Percentiles rank a stretch among this genome's conserved stretches.
Conservation (phyloP, 2,329 filamentous ascomycete species). For the Pseudopithomyces chartarum region DNA sequence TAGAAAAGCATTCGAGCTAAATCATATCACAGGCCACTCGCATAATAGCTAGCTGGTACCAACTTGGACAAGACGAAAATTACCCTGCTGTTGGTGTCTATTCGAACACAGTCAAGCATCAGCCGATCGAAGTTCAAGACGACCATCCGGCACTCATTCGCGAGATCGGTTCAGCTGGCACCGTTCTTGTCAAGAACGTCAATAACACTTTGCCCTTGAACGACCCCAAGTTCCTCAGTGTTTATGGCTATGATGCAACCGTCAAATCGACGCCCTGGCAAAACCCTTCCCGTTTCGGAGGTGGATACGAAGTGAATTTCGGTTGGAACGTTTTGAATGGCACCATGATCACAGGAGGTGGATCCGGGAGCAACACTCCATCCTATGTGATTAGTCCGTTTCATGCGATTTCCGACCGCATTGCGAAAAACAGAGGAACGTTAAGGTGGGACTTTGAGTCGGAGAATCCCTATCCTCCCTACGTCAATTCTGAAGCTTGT, state of each 20-base stretch:
- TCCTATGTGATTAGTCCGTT: slow-evolving; percentile 49
- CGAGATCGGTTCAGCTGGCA: slow-evolving; percentile 48
- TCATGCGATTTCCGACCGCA: slow-evolving; percentile 43
- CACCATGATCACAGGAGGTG: slow-evolving; percentile 51
- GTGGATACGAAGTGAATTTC: slow-evolving; percentile 47
- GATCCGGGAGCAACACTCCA: slow-evolving; percentile 46
- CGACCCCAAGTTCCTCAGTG: slow-evolving; percentile 46
- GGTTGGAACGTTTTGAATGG: slow-evolving; percentile 42
- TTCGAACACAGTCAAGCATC: slow-evolving; percentile 27
- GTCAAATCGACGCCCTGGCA: slow-evolving; percentile 43
- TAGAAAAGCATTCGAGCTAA: neutral
- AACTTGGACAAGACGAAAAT: slow-evolving; percentile 47
- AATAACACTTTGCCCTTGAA: slow-evolving; percentile 59
- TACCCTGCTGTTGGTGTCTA: slow-evolving; percentile 31
- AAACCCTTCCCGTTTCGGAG: slow-evolving; percentile 44
- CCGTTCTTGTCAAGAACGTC: slow-evolving; percentile 55
- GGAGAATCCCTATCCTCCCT: slow-evolving; percentile 32
- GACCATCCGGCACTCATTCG: slow-evolving; percentile 49
- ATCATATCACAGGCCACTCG: slow-evolving; percentile 13
- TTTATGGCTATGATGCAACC: slow-evolving; percentile 48
- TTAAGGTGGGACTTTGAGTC: slow-evolving; percentile 43
- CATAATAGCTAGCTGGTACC: slow-evolving; percentile 32
- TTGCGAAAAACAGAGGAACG: slow-evolving; percentile 34
- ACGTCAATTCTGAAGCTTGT: slow-evolving; percentile 48
- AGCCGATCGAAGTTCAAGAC: slow-evolving; percentile 54